A percentile compares a stretch with the other conserved stretches of the same genome.
phyloP scores from a whole-genome alignment of 2,329 filamentous ascomycete species.

The Cladosporium sp. region DNA sequence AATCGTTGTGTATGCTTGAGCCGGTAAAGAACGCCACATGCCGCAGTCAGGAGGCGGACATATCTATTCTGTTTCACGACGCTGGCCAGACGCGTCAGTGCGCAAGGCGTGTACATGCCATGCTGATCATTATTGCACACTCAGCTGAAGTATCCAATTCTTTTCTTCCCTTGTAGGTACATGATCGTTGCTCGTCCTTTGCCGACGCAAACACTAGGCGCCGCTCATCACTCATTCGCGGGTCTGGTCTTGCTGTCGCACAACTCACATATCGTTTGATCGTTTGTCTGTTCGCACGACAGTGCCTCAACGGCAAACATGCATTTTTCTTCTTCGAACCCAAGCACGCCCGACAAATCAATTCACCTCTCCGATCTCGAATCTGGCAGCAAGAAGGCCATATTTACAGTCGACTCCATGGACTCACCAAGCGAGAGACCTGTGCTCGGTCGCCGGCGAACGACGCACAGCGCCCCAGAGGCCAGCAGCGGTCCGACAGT shows the following conservation, averaged over 20 bases:
- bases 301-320: not conserved
- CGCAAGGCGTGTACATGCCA: slow-evolving; percentile 12
- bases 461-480: slow-evolving; percentile 15
- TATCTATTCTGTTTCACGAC: not conserved
- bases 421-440: slow-evolving; percentile 17
- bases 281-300: not conserved
- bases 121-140: not conserved
- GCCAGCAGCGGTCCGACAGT: slow-evolving; percentile 4
- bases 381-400: slow-evolving; percentile 16
- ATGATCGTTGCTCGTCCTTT: not conserved
- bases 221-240: not conserved
- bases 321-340: slow-evolving; percentile 8
- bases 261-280: not conserved
- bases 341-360: slow-evolving; percentile 2
- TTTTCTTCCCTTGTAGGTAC: not conserved
- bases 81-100: slow-evolving; percentile 9
- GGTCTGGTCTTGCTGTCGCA: not conserved
- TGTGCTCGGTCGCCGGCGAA: slow-evolving; percentile 20
- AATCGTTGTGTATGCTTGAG: not conserved
- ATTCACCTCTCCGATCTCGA: slow-evolving; percentile 16
- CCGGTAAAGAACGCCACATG: slow-evolving; percentile 6
- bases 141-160: not conserved
- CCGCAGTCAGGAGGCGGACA: slow-evolving; percentile 2
- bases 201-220: not conserved
- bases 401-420: slow-evolving; percentile 16